phyloP scores from a whole-genome alignment of 2,329 filamentous ascomycete species.

The Metarhizium anisopliae region DNA sequence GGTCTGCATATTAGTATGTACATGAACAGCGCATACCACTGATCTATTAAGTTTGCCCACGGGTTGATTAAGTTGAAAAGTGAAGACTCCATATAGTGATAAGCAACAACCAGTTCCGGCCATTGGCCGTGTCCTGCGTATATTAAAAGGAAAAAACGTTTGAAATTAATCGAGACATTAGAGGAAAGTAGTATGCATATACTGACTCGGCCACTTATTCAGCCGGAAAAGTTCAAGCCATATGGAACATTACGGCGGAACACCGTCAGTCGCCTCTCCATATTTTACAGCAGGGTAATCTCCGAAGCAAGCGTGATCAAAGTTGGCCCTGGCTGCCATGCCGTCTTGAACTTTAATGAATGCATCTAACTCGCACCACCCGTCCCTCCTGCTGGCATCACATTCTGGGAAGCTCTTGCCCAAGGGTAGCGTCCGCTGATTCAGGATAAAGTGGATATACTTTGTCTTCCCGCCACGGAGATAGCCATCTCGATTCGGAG shows the following conservation, averaged over 20 bases:
- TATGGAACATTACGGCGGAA: constrained; percentile 13
- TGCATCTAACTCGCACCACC: constrained; percentile 66
- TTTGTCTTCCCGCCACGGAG: constrained; percentile 44
- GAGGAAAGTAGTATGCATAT: not conserved
- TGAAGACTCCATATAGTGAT: not conserved
- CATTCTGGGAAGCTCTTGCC: constrained; percentile 58
- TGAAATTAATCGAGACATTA: not conserved
- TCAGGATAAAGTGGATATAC: constrained; percentile 67
- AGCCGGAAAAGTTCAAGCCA: not conserved
- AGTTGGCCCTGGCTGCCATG: constrained; percentile 50
- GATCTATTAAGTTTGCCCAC: not conserved
- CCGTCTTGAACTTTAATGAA: constrained; percentile 55
- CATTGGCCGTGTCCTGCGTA: not conserved
- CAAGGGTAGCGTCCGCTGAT: constrained; percentile 64
- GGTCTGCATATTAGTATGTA: not conserved
- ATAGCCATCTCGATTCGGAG: constrained; percentile 45
- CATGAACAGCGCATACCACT: not conserved
- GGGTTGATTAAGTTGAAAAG: not conserved
- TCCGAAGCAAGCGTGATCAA: constrained; percentile 58
- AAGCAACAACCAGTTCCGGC: too few species aligned
- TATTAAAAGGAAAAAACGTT: not conserved
- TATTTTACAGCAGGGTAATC: constrained; percentile 30
- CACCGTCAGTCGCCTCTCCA: constrained; percentile 30
- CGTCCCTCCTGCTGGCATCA: constrained; percentile 52
- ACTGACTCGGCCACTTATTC: not conserved